phyloP scores from a whole-genome alignment of 192 early-diverging fungal genomes.

The Polychytrium aggregatum region DNA sequence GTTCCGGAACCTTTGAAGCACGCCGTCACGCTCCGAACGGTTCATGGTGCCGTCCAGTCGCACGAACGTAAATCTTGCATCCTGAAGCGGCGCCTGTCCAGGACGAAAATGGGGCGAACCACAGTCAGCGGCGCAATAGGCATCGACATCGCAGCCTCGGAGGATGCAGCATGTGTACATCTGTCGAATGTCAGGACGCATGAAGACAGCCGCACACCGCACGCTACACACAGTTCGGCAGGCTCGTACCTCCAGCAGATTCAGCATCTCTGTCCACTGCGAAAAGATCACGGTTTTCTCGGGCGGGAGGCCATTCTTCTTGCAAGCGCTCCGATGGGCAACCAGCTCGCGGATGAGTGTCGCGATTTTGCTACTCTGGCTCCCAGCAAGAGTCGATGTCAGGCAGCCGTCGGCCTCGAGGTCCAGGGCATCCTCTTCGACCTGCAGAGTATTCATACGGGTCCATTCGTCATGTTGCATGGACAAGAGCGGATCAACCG shows the following conservation, averaged over 20 bases:
- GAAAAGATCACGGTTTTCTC: slow-evolving; percentile 86
- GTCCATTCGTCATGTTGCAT: slow-evolving; percentile 20
- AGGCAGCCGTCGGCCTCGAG: too few species aligned
- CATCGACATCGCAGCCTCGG: not conserved
- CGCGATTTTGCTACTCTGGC: slow-evolving; percentile 31
- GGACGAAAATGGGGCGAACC: too few species aligned
- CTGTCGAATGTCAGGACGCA: not conserved
- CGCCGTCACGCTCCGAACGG: slow-evolving; percentile 38
- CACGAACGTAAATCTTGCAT: slow-evolving; percentile 19
- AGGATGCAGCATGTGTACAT: not conserved
- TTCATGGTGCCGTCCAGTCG: slow-evolving; percentile 43
- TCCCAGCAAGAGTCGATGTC: not conserved
- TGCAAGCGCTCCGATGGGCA: too few species aligned
- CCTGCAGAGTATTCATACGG: not conserved
- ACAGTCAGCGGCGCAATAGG: not conserved
- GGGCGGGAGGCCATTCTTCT: not conserved
- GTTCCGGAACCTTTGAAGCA: slow-evolving; percentile 45
- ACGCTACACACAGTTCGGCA: too few species aligned
- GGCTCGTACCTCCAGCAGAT: slow-evolving; percentile 19
- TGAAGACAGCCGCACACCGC: not conserved
- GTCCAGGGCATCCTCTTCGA: too few species aligned
- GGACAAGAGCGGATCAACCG: too few species aligned
- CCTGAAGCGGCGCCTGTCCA: slow-evolving; percentile 10
- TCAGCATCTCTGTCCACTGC: slow-evolving; percentile 68
- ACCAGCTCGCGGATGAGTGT: slow-evolving; percentile 25